phyloP scores from a whole-genome alignment of 495 filamentous ascomycete species.

The Daldinia decipiens region DNA sequence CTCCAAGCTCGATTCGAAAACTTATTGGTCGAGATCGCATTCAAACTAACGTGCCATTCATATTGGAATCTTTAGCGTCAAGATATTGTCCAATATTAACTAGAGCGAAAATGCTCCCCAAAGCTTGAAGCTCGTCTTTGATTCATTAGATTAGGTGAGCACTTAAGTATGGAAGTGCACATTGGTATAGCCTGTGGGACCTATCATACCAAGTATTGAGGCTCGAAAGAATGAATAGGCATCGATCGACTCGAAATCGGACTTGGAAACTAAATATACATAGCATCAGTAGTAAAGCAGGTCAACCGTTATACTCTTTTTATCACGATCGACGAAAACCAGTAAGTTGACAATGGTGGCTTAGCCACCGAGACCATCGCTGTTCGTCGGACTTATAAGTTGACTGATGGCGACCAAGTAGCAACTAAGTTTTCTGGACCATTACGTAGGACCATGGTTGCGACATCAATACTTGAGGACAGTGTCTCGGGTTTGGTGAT shows the following conservation, averaged over 20 bases:
- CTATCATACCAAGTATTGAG: neutral
- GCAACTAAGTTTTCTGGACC: neutral
- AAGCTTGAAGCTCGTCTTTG: neutral
- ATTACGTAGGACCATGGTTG: neutral
- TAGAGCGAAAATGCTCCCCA: neutral
- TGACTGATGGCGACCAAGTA: neutral
- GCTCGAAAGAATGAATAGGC: neutral
- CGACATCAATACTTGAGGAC: neutral
- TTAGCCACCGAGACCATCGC: neutral
- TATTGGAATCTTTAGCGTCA: neutral
- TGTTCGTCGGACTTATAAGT: neutral
- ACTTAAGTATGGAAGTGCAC: neutral
- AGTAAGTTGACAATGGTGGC: neutral
- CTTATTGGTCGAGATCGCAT: neutral
- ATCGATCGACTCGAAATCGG: slow-evolving; percentile 1
- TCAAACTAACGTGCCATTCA: neutral
- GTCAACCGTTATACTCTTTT: neutral
- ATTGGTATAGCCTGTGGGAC: neutral
- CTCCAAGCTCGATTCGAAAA: neutral
- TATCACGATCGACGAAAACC: neutral
- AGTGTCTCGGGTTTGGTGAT: neutral
- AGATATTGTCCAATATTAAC: neutral
- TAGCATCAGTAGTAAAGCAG: neutral
- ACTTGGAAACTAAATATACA: neutral
- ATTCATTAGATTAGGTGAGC: neutral